Conservation (phyloP, 2,329 filamentous ascomycete genomes). For the Cercospora zeae-maydis region DNA sequence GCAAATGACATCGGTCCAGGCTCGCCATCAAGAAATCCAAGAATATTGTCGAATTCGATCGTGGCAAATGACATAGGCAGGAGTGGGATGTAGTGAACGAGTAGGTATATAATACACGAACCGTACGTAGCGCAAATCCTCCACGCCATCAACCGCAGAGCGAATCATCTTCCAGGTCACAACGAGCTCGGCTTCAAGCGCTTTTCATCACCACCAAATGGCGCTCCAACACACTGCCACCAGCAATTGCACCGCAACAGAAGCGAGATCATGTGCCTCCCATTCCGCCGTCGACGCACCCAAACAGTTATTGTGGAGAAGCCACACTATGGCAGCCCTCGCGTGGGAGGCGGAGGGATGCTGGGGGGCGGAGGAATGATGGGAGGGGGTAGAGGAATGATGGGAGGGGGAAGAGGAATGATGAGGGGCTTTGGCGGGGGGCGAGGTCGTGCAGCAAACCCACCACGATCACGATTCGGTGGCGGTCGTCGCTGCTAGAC, state of each 20-base stretch:
- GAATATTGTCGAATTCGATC: background rate
- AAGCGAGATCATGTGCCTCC: background rate
- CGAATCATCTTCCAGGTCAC: background rate
- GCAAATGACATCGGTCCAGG: conserved; percentile 7
- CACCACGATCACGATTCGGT: background rate
- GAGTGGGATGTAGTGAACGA: background rate
- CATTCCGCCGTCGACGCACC: background rate
- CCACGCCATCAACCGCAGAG: background rate
- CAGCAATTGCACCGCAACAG: background rate
- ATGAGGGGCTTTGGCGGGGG: background rate
- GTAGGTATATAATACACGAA: background rate
- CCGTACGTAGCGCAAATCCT: too few species aligned
- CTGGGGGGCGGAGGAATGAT: background rate
- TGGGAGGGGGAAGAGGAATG: background rate
- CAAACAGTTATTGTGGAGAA: background rate
- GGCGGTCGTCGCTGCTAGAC: background rate
- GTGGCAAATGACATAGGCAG: background rate
- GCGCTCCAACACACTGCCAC: background rate
- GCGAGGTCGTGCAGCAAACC: background rate
- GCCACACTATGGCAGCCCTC: background rate
- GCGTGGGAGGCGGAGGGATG: background rate
- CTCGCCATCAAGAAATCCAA: background rate
- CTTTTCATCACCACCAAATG: background rate
- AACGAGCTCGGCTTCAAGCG: background rate
- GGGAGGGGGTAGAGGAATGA: background rate